Evolutionary conservation across 2,329 filamentous ascomycete genomes (phyloP).

Genomic region (Zymoseptoria crescenta): DNA sequence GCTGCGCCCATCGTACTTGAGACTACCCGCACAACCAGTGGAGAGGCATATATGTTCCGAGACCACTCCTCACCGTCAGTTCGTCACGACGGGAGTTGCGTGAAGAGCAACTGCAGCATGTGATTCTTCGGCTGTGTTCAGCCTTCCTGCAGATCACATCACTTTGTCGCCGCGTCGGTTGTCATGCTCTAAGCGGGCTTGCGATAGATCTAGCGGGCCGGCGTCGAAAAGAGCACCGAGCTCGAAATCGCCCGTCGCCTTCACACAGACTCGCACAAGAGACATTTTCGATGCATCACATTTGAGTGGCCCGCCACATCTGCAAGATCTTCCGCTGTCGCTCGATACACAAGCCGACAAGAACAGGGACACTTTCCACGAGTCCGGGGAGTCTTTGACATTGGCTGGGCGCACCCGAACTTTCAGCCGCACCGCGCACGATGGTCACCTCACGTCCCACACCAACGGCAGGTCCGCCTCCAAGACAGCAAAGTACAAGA

Average conservation of each 20-base stretch:
- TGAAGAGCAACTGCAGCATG: too few relatives aligned
- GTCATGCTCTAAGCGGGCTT: background rate
- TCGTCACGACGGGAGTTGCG: too few relatives aligned
- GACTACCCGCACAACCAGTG: background rate
- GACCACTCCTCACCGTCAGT: too few relatives aligned
- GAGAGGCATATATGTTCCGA: background rate
- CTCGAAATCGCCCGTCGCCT: background rate
- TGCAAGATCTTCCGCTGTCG: too few relatives aligned
- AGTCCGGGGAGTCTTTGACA: too few relatives aligned
- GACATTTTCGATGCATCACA: background rate
- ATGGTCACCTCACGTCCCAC: too few relatives aligned
- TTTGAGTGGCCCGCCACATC: background rate
- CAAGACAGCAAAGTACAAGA: background rate
- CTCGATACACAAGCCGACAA: too few relatives aligned
- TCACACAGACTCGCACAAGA: background rate
- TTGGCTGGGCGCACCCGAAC: too few relatives aligned
- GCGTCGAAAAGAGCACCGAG: background rate
- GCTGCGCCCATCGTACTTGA: background rate
- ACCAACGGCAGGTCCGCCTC: too few relatives aligned
- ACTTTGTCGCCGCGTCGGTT: background rate
- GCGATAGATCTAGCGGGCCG: too few relatives aligned
- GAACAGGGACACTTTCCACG: too few relatives aligned
- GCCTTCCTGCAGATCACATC: background rate
- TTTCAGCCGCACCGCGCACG: too few relatives aligned
- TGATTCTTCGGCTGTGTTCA: background rate